Evolutionary conservation across 169 alveolate genomes (phyloP).

Genomic region (Eimeria acervulina): DNA sequence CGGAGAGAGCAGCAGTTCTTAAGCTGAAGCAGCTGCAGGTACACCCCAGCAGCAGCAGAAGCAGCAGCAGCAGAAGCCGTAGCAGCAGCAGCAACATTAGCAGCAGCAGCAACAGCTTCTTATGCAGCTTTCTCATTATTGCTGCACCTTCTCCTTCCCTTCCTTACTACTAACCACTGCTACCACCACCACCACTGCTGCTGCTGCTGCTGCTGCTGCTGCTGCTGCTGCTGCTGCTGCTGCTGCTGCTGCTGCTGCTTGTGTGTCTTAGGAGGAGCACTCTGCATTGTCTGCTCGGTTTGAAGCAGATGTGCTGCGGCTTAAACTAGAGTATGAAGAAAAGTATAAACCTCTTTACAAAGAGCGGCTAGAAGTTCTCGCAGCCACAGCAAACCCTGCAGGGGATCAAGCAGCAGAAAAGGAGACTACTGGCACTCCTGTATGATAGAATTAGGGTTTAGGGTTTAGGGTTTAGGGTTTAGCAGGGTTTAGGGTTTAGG

Average conservation of each 20-base stretch:
- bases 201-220: not conserved
- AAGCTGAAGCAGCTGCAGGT: conserved; percentile 22
- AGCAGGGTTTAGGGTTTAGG: conserved; percentile 39
- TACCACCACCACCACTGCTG: too few relatives aligned
- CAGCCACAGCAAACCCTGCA: not conserved
- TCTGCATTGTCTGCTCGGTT: not conserved
- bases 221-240: conserved; percentile 37
- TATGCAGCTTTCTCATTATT: too few relatives aligned
- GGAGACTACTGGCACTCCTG: not conserved
- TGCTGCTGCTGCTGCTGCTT: conserved; percentile 12
- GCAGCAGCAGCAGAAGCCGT: too few relatives aligned
- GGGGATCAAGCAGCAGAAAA: not conserved
- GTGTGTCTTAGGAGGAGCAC: conserved; percentile 77
- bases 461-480: not conserved
- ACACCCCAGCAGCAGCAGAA: not conserved
- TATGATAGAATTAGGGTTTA: not conserved
- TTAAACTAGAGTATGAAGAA: conserved; percentile 48
- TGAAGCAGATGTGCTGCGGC: conserved; percentile 34
- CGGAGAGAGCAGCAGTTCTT: not conserved
- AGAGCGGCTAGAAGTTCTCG: not conserved
- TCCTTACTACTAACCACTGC: too few relatives aligned
- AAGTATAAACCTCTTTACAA: conserved; percentile 48
- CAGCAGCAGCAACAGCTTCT: too few relatives aligned
- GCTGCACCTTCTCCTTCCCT: too few relatives aligned
- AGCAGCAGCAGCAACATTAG: too few relatives aligned